Evolutionary conservation across 805 yeast genomes (phyloP).

Genomic region (Candida tallmaniae): DNA sequence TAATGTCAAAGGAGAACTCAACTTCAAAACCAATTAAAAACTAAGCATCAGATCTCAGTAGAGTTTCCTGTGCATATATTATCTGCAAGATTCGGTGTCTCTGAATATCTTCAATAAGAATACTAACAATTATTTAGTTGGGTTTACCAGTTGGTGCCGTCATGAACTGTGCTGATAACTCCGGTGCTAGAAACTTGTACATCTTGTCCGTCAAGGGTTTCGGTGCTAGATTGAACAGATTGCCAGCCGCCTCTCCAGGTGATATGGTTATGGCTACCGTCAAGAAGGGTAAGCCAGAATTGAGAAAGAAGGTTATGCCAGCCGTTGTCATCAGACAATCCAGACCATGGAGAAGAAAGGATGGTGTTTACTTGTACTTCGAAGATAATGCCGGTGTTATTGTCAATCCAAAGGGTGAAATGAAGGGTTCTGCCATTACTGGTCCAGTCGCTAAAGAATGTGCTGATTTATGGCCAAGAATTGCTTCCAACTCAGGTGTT

Average conservation of each 20-base stretch:
- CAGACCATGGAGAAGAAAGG: constrained; percentile 99
- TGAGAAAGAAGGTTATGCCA: constrained; percentile 99
- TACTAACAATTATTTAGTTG: constrained; percentile 57
- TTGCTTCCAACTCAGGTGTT: constrained; percentile 99
- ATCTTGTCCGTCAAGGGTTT: constrained; percentile 97
- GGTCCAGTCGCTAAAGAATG: constrained; percentile 99
- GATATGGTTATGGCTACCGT: constrained; percentile 99
- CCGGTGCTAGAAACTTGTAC: constrained; percentile 99
- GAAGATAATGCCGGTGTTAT: constrained; percentile 99
- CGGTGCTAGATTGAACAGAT: constrained; percentile 99
- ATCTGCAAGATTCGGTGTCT: too few relatives aligned
- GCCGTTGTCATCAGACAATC: constrained; percentile 99
- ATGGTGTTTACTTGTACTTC: constrained; percentile 98
- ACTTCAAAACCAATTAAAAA: too few relatives aligned
- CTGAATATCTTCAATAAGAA: too few relatives aligned
- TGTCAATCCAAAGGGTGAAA: constrained; percentile 99
- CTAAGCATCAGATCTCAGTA: too few relatives aligned
- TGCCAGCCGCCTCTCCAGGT: constrained; percentile 99
- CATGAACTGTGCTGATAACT: constrained; percentile 99
- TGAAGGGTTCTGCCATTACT: constrained; percentile 99
- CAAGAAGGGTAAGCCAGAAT: constrained; percentile 99
- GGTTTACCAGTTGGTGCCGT: constrained; percentile 99
- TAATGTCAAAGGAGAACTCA: too few relatives aligned
- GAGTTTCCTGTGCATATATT: too few relatives aligned
- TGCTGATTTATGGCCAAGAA: constrained; percentile 99